Evolutionary conservation across 2,329 filamentous ascomycete species (phyloP), one percentile per base, ranked within the genome.

Genomic region (Neofusicoccum parvum): DNA sequence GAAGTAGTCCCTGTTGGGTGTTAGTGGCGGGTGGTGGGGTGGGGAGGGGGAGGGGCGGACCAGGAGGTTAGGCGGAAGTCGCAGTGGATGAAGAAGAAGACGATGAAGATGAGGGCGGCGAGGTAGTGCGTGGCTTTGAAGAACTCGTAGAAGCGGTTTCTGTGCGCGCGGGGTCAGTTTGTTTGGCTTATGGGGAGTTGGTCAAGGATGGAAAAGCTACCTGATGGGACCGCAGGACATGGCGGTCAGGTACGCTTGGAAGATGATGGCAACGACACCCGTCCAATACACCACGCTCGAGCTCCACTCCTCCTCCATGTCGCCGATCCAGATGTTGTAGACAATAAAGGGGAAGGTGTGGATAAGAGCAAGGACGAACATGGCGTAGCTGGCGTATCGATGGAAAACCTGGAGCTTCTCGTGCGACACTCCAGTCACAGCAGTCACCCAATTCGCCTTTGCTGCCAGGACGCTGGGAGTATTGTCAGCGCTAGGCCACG

Each of bases 11-110:
- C 83, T 82, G 12, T 62, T 34, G 0, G 5, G 3, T 32, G 46
- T 43, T 49, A 54, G 9, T n/a, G n/a, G 5, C 11, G 11, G 9
- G 53, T 49, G 39, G 37, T 15, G 10, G 23, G 39, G n/a, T 37
- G 20, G 23, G 15, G 7, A 11, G 5, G 41, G 11, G 5, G 23
- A 6, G n/a, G 12, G 12, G 67, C 70, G 43, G 70, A 82, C 83
- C 83, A 87, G 2, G 85, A 86, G 1, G 82, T 80, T 12, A 88
- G 76, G 0, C 76, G 80, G 72, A 81, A 83, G 71, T 85, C 81
- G 71, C 86, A 88, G 73, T 88, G 86, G 60, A 87, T 78, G 74
- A 88, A 88, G 73, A 88, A 84, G 70, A 87, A 86, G 9, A 88
- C 58, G 17, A 87, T 75, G 69, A 88, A 88, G 1, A 86, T 69